These are phyloP conservation scores for Gamarada debralockiae DNA, from an alignment of 495 filamentous ascomycete species.

Conservation along the genomic window DNA sequence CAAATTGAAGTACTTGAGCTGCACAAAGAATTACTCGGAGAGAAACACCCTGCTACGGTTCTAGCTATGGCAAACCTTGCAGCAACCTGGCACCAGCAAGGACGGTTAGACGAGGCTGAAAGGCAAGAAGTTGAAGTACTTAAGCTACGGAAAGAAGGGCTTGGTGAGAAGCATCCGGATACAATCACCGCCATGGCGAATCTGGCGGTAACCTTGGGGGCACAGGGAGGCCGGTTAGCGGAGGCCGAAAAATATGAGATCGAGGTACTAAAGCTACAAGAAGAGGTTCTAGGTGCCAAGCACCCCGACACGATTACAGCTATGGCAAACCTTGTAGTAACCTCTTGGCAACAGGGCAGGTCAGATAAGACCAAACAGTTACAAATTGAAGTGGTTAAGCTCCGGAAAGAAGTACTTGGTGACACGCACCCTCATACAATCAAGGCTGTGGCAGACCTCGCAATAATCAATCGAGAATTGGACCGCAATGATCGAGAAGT, in stretches of 20 bases:
- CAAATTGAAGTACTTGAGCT: conserved; percentile 22
- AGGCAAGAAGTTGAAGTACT: conserved; percentile 20
- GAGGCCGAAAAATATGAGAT: conserved; percentile 27
- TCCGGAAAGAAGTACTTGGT: conserved; percentile 21
- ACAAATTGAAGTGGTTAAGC: conserved; percentile 17
- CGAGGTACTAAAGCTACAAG: conserved; percentile 15
- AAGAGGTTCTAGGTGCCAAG: conserved; percentile 11
- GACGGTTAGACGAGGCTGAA: conserved; percentile 31
- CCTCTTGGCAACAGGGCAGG: conserved; percentile 25
- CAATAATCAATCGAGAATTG: conserved; percentile 12
- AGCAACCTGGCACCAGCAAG: conserved; percentile 23
- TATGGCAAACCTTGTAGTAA: conserved; percentile 27
- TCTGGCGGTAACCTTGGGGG: conserved; percentile 27
- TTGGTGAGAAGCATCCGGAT: conserved; percentile 30
- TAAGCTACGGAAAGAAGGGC: conserved; percentile 12
- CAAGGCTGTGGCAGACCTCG: conserved; percentile 29
- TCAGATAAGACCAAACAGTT: conserved; percentile 31
- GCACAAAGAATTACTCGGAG: conserved; percentile 24
- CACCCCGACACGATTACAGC: conserved; percentile 27
- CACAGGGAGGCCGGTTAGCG: conserved; percentile 13
- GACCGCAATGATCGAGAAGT: too few species aligned
- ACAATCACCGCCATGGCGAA: conserved; percentile 31
- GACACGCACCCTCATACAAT: conserved; percentile 31
- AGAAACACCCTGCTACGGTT: conserved; percentile 32
- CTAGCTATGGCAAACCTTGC: conserved; percentile 28